These are phyloP conservation scores for Trichoderma arundinaceum DNA, from an alignment of 2,329 filamentous ascomycete species.

Conservation along the genomic window DNA sequence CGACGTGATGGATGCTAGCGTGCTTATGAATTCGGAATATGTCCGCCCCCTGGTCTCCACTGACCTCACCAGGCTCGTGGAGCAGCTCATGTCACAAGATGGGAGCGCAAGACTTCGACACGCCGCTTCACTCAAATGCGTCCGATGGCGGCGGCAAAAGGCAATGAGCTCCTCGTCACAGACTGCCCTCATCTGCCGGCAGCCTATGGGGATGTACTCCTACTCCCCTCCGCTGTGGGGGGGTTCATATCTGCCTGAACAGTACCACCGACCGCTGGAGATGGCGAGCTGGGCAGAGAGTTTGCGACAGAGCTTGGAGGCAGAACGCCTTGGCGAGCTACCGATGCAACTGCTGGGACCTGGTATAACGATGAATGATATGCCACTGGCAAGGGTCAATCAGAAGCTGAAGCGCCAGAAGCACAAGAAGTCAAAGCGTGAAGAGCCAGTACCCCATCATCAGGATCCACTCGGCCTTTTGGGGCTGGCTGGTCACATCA, in stretches of 20 bases:
- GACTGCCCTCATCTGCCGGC: constrained; percentile 33
- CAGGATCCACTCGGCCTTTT: constrained; percentile 83
- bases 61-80: constrained; percentile 73
- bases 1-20: constrained; percentile 88
- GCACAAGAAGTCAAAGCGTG: constrained; percentile 24
- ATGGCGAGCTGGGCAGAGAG: constrained; percentile 48
- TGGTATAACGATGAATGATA: constrained; percentile 6
- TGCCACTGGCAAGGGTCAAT: constrained; percentile 31
- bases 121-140: constrained; percentile 78
- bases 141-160: constrained; percentile 67
- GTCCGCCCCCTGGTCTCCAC: constrained; percentile 78
- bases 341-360: constrained; percentile 22
- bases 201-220: constrained; percentile 14
- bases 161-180: constrained; percentile 31
- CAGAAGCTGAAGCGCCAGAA: constrained; percentile 13
- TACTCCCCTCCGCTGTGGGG: constrained; percentile 15
- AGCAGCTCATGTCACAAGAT: constrained; percentile 75
- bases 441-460: constrained; percentile 41
- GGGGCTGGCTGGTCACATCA: constrained; percentile 69
- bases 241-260: constrained; percentile 34
- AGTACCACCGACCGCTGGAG: constrained; percentile 44
- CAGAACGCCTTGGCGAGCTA: constrained; percentile 39
- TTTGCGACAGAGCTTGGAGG: constrained; percentile 45
- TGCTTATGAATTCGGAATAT: constrained; percentile 92
- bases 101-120: constrained; percentile 83